These are phyloP conservation scores for Centella asiatica DNA, from an alignment of 129 eudicot genomes.

Conservation along the genomic window DNA sequence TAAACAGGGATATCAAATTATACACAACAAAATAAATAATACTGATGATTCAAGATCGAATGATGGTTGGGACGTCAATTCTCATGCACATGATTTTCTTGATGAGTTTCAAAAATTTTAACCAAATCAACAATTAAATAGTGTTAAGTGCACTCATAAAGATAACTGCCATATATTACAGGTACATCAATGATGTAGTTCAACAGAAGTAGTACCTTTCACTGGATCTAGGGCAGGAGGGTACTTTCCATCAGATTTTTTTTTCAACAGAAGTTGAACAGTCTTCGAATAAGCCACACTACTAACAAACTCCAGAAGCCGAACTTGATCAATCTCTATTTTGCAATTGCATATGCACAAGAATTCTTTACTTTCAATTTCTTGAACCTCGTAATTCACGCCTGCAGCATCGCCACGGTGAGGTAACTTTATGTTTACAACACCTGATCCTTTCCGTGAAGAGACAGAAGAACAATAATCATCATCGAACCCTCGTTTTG, in stretches of 20 bases:
- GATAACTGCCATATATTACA: not conserved
- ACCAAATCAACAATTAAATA: not conserved
- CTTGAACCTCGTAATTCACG: slow-evolving; percentile 76
- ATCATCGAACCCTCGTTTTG: slow-evolving; percentile 74
- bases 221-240: slow-evolving; percentile 95
- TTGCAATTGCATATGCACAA: slow-evolving; percentile 68
- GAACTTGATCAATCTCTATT: slow-evolving; percentile 74
- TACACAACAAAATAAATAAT: no score
- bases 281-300: slow-evolving; percentile 75
- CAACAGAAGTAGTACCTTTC: slow-evolving; percentile 39
- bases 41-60: no score
- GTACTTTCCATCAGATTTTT: slow-evolving; percentile 73
- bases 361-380: slow-evolving; percentile 56
- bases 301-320: slow-evolving; percentile 82
- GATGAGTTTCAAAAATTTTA: not conserved
- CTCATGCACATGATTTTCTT: no score
- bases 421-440: slow-evolving; percentile 69
- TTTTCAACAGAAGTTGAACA: slow-evolving; percentile 49
- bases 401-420: slow-evolving; percentile 79
- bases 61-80: no score
- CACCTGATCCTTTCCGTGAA: slow-evolving; percentile 75
- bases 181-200: not conserved
- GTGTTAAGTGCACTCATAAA: no score
- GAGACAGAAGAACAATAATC: slow-evolving; percentile 73
- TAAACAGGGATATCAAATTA: no score